A percentile compares a stretch with the other conserved stretches of the same genome.
These are phyloP conservation scores for Berkeleyomyces rouxiae DNA, from an alignment of 2,329 filamentous ascomycete species.

Conservation along the genomic window DNA sequence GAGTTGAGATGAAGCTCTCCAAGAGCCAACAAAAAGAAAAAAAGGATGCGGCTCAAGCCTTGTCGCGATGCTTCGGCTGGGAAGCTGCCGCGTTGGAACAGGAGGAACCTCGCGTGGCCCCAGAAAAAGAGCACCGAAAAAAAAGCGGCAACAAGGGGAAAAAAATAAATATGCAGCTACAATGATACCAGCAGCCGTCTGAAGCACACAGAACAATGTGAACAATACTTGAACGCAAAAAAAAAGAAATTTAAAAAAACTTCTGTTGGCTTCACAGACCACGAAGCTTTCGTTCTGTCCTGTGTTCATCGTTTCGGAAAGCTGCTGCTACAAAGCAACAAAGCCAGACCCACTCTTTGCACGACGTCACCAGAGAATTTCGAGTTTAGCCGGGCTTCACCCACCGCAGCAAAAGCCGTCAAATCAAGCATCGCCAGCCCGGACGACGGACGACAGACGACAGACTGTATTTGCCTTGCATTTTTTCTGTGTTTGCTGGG, in stretches of 20 bases:
- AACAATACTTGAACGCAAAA: too few relatives aligned
- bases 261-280: too few relatives aligned
- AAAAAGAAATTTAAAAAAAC: too few relatives aligned
- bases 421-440: too few relatives aligned
- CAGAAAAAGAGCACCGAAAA: neutral
- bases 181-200: too few relatives aligned
- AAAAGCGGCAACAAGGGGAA: too few relatives aligned
- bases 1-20: neutral
- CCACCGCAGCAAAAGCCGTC: neutral
- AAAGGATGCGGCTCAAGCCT: slow-evolving; percentile 1
- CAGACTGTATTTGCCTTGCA: too few relatives aligned
- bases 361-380: slow-evolving; percentile 3
- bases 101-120: neutral
- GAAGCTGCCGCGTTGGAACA: slow-evolving; percentile 5
- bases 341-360: neutral
- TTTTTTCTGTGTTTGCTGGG: too few relatives aligned
- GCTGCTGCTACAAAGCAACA: neutral
- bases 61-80: slow-evolving; percentile 6
- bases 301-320: neutral
- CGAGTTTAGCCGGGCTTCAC: neutral
- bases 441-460: too few relatives aligned
- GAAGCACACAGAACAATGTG: too few relatives aligned
- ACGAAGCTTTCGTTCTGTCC: neutral
- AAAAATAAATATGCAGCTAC: too few relatives aligned
- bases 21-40: slow-evolving; percentile 3